Base-by-base conservation (phyloP, 805 yeast species). In the Wickerhamomyces alni region DNA sequence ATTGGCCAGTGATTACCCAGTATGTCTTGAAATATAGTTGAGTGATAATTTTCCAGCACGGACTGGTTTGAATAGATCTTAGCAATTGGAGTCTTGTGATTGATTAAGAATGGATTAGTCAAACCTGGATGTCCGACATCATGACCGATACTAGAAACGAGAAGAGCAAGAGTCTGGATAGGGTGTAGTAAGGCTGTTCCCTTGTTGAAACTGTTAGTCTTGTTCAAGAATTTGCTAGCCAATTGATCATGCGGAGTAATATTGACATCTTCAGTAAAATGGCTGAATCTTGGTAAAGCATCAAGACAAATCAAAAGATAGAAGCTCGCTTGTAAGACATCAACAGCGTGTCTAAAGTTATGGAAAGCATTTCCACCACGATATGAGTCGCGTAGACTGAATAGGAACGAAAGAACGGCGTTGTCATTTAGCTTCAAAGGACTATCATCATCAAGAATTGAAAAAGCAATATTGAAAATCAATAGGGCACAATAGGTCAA, bases 61-160 rank as follows among this genome's bases (percentile, higher is more conserved):
- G 91, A 81, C 38, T 75, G 64, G 46, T 79, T 79, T 36, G 77
- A 67, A 62, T 76, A 89, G 13, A 75, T 52, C 39, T 62, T 57
- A 3, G 91, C 75, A 18, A 87, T 69, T 10, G 87, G 87, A 0
- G 93, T 72, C 8, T 70, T 58, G 50, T 76, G 58, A 42, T 74
- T 67, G 18, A 68, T 64, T 58, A 91, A 64, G 47, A 87, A 78
- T 28, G 77, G 75, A 59, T 87, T 87, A 12, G 95, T 87, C n/a
- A 88, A 77, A 2, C 98, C 99, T 1, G 98, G 98, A 61, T 93
- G 99, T 17, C 96, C 95, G 25, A 86, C 78, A 60, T 93, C 99
- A 63, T 93, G 99, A 38, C 98, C 98, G 32, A 89, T 63, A 1
- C 96, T 93, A 0, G 96, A 85, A 11, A 89, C 66, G 26, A 86